Conservation (phyloP, 2,329 filamentous ascomycete genomes). For the Chaetothyriales sp. region DNA sequence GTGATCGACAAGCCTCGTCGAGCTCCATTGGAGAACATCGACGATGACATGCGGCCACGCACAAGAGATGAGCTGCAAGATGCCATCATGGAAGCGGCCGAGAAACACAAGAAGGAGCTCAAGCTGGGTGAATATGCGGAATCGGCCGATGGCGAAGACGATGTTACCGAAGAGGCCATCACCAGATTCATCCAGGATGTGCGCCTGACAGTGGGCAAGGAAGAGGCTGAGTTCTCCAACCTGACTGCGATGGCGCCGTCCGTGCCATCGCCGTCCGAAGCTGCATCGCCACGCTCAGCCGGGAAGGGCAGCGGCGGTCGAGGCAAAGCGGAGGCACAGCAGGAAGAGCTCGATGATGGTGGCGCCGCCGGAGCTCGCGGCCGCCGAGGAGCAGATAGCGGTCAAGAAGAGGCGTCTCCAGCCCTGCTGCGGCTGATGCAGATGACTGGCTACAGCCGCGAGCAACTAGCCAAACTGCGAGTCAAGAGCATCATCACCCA, state of each 20-base stretch:
- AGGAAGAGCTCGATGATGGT: conserved; percentile 9
- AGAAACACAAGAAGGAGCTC: conserved; percentile 8
- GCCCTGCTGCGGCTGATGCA: conserved; percentile 37
- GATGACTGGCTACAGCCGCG: conserved; percentile 39
- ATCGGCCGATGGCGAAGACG: conserved; percentile 14
- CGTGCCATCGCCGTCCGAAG: conserved; percentile 37
- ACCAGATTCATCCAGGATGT: conserved; percentile 22
- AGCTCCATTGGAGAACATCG: conserved; percentile 35
- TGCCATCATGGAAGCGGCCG: conserved; percentile 35
- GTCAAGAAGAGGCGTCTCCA: conserved; percentile 8
- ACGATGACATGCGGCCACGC: conserved; percentile 46
- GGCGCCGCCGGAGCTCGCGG: background rate
- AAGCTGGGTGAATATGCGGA: conserved; percentile 38
- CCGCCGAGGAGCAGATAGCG: conserved; percentile 7
- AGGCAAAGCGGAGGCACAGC: background rate
- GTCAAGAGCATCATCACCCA: conserved; percentile 61
- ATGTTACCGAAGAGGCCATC: conserved; percentile 9
- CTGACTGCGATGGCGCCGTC: conserved; percentile 37
- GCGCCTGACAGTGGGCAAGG: conserved; percentile 36
- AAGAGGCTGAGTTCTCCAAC: conserved; percentile 34
- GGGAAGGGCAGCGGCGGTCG: background rate
- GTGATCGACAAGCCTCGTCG: conserved; percentile 56
- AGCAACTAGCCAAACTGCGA: conserved; percentile 38
- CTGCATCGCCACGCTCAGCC: conserved; percentile 19
- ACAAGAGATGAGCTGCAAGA: conserved; percentile 45